Percentiles rank a stretch among this genome's conserved stretches.
phyloP scores from a whole-genome alignment of 129 eudicot species.

The Gnaphalium uliginosum region DNA sequence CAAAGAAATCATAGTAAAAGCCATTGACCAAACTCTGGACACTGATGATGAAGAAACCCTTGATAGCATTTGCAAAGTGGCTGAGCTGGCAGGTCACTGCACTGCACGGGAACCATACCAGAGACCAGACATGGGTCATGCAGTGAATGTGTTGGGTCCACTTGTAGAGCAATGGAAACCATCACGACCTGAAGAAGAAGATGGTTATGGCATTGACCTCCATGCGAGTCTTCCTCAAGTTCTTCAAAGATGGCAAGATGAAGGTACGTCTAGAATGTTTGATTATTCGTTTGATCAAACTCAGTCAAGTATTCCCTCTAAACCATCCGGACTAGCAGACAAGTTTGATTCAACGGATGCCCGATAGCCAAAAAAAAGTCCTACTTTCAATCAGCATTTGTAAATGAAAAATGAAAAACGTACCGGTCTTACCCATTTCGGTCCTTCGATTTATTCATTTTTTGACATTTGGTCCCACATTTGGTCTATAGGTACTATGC shows the following conservation, averaged over 20 bases:
- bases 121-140: conserved; percentile 84
- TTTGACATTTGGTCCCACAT: conserved; percentile 19
- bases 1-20: conserved; percentile 41
- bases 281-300: conserved; percentile 27
- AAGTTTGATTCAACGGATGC: conserved; percentile 36
- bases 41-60: conserved; percentile 48
- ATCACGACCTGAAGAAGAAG: conserved; percentile 39
- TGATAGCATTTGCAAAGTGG: conserved; percentile 57
- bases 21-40: conserved; percentile 47
- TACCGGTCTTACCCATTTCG: conserved; percentile 12
- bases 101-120: conserved; percentile 61
- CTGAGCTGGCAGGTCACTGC: conserved; percentile 74
- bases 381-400: not conserved
- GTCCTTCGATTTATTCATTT: conserved; percentile 34
- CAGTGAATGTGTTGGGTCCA: conserved; percentile 58
- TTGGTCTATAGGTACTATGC: conserved; percentile 9
- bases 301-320: conserved; percentile 32
- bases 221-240: conserved; percentile 50
- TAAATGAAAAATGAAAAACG: conserved; percentile 13
- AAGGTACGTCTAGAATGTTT: conserved; percentile 43
- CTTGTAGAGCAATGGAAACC: conserved; percentile 74
- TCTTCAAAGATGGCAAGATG: conserved; percentile 49
- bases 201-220: conserved; percentile 36
- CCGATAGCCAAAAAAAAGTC: conserved; percentile 34
- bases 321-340: conserved; percentile 29